Evolutionary conservation across 2,329 filamentous ascomycete genomes (phyloP), one percentile per base, ranked within the genome.

Genomic region (Monilinia fructicola): DNA sequence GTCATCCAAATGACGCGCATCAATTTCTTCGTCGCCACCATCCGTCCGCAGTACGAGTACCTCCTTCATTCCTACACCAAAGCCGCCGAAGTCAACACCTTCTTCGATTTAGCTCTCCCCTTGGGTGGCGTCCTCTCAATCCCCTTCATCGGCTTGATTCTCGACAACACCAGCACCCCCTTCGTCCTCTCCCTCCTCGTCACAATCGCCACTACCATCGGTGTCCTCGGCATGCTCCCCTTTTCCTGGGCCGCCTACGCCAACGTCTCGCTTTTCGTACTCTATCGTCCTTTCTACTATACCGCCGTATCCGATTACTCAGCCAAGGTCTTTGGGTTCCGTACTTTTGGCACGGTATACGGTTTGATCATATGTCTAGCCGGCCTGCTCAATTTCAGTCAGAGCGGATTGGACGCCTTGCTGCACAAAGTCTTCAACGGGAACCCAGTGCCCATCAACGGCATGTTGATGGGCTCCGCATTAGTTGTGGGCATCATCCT

Each of bases 331-430:
- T 97, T 97, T 76, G 93, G 93, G 21, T 96, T 96, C 79, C 84
- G 88, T 68, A 96, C 92, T 0, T 97, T 97, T 72, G 93, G 93
- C 55, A 96, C 91, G 67, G 92, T 97, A n/a, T 97, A 97, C 78
- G 93, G 93, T 14, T 83, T 93, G 26, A 90, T 96, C 71, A 96
- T 97, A 72, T 96, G 91, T 78, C 79, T 95, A 1, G 89, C 92
- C 0, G 93, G 93, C 0, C 77, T 97, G 0, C 84, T 93, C 74
- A 96, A 96, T 78, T 93, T 97, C 74, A 86, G 86, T 1, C 92
- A 96, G 79, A 89, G 89, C 6, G 92, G 85, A 0, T 82, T 97
- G 44, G 93, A 97, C 76, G 86, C 88, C 31, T 76, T 94, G 46
- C 92, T 93, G 52, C 91, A 96, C 74, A 82, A 85, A 66, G 83